These are phyloP conservation scores for Xylaria cubensis DNA, from an alignment of 495 filamentous ascomycete species.

Conservation along the genomic window DNA sequence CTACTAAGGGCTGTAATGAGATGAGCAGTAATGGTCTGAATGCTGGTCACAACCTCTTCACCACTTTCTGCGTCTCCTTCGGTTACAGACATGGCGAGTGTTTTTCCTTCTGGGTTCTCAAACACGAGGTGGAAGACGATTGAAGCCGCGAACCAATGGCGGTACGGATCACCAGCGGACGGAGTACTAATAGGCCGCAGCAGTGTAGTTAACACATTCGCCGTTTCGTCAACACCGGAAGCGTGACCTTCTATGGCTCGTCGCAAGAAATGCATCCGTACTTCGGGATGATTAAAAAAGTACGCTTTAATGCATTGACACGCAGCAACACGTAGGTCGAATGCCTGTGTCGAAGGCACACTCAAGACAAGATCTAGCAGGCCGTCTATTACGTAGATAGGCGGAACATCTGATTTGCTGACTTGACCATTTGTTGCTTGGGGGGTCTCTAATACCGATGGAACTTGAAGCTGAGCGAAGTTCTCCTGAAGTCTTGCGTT, in stretches of 20 bases:
- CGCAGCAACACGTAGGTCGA: constrained; percentile 83
- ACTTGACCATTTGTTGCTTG: constrained; percentile 51
- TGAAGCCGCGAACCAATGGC: constrained; percentile 89
- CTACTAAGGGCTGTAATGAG: constrained; percentile 77
- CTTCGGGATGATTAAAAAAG: constrained; percentile 77
- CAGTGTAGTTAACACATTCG: constrained; percentile 89
- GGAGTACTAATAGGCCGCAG: constrained; percentile 65
- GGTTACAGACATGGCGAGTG: constrained; percentile 76
- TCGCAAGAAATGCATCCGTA: constrained; percentile 82
- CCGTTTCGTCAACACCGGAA: constrained; percentile 78
- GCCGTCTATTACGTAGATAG: constrained; percentile 90
- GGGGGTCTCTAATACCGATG: constrained; percentile 56
- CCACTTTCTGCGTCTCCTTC: constrained; percentile 90
- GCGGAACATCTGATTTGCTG: constrained; percentile 56
- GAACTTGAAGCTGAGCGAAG: constrained; percentile 84
- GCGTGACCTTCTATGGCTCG: constrained; percentile 89
- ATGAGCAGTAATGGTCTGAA: constrained; percentile 84
- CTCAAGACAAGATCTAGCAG: constrained; percentile 86
- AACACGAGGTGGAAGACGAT: constrained; percentile 88
- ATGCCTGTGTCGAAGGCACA: constrained; percentile 66
- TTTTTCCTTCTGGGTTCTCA: constrained; percentile 81
- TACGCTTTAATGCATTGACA: constrained; percentile 93
- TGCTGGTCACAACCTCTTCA: constrained; percentile 94
- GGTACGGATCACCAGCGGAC: constrained; percentile 79
- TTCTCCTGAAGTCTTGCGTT: constrained; percentile 80